Evolutionary conservation across 371 early-diverging fungal species (phyloP).

Genomic region (Catenaria anguillulae): DNA sequence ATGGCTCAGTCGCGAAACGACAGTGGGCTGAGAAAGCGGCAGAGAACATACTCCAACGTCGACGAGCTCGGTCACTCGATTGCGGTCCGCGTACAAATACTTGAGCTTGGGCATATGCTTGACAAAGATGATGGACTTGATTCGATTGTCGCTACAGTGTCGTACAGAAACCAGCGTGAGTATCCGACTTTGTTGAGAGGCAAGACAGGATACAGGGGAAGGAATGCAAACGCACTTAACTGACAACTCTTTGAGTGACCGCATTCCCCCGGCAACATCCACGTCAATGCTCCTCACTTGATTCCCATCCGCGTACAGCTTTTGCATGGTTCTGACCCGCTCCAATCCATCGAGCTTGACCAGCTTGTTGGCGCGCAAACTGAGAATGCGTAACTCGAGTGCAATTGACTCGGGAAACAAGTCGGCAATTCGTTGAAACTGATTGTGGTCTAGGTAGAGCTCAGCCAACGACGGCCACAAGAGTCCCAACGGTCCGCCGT

Average conservation of each 20-base stretch:
- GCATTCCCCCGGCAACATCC: neutral
- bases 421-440: neutral
- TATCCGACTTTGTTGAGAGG: too few relatives aligned
- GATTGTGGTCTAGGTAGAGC: constrained; percentile 3
- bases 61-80: neutral
- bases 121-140: neutral
- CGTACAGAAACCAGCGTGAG: too few relatives aligned
- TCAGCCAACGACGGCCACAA: neutral
- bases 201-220: too few relatives aligned
- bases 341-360: neutral
- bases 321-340: neutral
- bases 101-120: neutral
- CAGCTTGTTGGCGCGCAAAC: neutral
- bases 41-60: neutral
- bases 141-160: neutral
- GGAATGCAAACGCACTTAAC: neutral
- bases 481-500: too few relatives aligned
- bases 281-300: neutral
- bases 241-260: neutral
- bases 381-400: neutral
- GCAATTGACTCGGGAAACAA: neutral
- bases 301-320: neutral
- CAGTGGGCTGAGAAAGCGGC: too few relatives aligned
- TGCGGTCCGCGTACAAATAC: neutral
- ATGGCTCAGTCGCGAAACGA: too few relatives aligned